Evolutionary conservation across 257 asterid species (phyloP), one percentile per base, ranked within the genome.

Genomic region (Nicotiana undulata): DNA sequence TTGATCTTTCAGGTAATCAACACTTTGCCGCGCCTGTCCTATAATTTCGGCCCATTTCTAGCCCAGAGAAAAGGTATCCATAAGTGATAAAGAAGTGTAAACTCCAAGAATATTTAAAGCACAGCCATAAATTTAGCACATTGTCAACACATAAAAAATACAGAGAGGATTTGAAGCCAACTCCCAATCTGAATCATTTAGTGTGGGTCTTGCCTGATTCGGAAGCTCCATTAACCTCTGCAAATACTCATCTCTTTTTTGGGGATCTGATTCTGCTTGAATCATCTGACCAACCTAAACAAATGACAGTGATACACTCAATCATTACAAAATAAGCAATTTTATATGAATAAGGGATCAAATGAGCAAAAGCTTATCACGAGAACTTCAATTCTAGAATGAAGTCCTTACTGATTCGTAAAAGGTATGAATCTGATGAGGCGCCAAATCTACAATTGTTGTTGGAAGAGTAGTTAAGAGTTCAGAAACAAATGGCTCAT

Each of bases 1-100:
- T 40, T 86, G 91, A 80, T 94, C 98, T 90, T 93, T 96, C 94
- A 96, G 87, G 89, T 84, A 89, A 83, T 96, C 98, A 65, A 92
- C 97, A 85, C 95, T 92, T 79, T 85, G 95, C 17, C 93, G 97
- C 28, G 99, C 99, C 83, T 94, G 98, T 31, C 94, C 97, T 44
- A 96, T 96, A 82, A 96, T 96, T 84, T 96, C 98, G 46, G 86
- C 91, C 98, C 99, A 96, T 93, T 83, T 94, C 99, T 96, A 97
- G 56, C 56, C 18, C 87, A 87, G 65, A 60, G 84, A 11, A 81
- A 22, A 44, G 82, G 26, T 77, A 11, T 37, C 58, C 82, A 88
- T 84, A 76, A 89, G 84, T 81, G 80, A 81, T 77, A 65, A 32
- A 10, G 55, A 49, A 46, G 22, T 3, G 24, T 6, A 46, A 44